These are phyloP conservation scores for Zychaea mexicana DNA, from an alignment of 371 early-diverging fungal genomes.

Conservation along the genomic window DNA sequence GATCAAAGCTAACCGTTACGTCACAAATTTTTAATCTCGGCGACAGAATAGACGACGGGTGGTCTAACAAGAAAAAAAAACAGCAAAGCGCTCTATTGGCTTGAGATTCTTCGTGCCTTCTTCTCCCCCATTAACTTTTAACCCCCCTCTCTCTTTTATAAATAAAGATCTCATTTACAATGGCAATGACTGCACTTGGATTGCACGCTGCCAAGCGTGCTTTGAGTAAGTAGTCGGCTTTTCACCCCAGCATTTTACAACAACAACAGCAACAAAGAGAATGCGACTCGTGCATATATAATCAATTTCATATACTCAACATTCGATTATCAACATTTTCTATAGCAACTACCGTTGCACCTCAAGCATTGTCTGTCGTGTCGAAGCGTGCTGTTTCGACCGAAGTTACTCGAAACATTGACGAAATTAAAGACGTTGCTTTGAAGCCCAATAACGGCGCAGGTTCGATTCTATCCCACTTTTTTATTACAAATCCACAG, in stretches of 20 bases:
- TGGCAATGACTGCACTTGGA: conserved; percentile 49
- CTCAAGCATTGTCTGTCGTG: conserved; percentile 28
- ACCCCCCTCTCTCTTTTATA: conserved; percentile 45
- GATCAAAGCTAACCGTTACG: too few relatives aligned
- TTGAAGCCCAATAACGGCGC: conserved; percentile 53
- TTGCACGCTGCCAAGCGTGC: conserved; percentile 52
- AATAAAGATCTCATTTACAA: conserved; percentile 20
- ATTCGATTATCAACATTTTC: conserved; percentile 12
- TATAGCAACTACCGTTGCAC: conserved; percentile 26
- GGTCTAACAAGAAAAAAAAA: not conserved
- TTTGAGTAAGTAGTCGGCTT: conserved; percentile 40
- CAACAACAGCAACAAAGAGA: too few relatives aligned
- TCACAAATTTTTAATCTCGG: too few relatives aligned
- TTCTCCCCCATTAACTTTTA: conserved; percentile 2
- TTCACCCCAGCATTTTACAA: not conserved
- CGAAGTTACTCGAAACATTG: conserved; percentile 49
- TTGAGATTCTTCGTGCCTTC: conserved; percentile 2
- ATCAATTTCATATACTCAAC: not conserved
- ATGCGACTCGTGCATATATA: too few relatives aligned
- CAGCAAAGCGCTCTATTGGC: too few relatives aligned
- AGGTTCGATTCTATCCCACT: conserved; percentile 18
- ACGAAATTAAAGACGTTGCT: conserved; percentile 49
- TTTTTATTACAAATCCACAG: not conserved
- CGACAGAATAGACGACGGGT: too few relatives aligned
- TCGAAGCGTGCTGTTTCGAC: conserved; percentile 47